Percentiles rank a stretch among this genome's conserved stretches.
phyloP scores from a whole-genome alignment of 208 protist genomes.

The Crithidia mellificae region DNA sequence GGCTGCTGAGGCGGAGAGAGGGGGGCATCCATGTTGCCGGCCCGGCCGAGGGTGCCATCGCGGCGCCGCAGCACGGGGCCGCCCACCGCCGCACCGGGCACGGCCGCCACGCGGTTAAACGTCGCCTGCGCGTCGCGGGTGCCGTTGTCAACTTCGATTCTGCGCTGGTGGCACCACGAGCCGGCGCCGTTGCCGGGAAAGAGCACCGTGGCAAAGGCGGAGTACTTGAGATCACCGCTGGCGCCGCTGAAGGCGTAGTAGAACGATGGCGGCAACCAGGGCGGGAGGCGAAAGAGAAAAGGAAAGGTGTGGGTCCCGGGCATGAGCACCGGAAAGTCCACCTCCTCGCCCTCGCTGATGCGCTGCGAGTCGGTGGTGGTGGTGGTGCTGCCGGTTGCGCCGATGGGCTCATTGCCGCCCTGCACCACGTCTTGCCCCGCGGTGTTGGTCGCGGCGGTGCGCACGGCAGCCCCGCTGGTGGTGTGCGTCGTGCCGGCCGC shows the following conservation, averaged over 20 bases:
- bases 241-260: conserved; percentile 50
- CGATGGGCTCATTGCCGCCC: conserved; percentile 18
- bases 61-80: conserved; percentile 19
- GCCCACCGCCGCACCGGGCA: conserved; percentile 5
- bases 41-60: conserved; percentile 12
- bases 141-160: conserved; percentile 3
- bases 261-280: conserved; percentile 68
- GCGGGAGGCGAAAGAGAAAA: conserved; percentile 56
- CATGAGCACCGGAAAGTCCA: conserved; percentile 39
- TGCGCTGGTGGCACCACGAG: conserved; percentile 21
- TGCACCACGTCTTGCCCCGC: conserved; percentile 9
- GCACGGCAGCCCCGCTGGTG: not conserved
- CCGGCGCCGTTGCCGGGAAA: conserved; percentile 36
- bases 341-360: conserved; percentile 3
- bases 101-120: conserved; percentile 2
- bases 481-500: conserved; percentile 18
- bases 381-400: not conserved
- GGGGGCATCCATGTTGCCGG: conserved; percentile 22
- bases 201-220: conserved; percentile 39
- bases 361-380: not conserved
- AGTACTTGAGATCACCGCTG: conserved; percentile 47
- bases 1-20: conserved; percentile 1
- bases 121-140: conserved; percentile 2
- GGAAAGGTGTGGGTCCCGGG: conserved; percentile 60
- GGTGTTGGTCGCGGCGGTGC: not conserved